Evolutionary conservation across 768 basidiomycete genomes (phyloP).

Genomic region (Scleroderma bovista): DNA sequence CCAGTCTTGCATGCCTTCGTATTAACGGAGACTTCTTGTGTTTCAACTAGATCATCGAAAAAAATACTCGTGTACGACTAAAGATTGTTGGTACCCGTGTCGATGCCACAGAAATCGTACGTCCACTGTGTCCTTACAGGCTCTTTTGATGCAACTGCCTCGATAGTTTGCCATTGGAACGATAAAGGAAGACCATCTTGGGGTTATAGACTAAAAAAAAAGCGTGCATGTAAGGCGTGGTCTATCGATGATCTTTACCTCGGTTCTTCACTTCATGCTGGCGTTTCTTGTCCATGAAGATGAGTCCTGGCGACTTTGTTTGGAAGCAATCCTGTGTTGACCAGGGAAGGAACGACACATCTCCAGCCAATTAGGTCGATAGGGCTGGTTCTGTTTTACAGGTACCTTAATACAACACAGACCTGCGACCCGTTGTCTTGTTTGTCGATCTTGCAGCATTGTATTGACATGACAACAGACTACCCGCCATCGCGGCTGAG

Average conservation of each 20-base stretch:
- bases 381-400: no score
- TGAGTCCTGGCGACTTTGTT: no score
- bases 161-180: constrained; percentile 91
- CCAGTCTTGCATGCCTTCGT: not conserved
- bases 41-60: constrained; percentile 72
- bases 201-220: constrained; percentile 67
- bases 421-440: no score
- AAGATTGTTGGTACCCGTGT: constrained; percentile 99
- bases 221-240: not conserved
- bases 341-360: no score
- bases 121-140: constrained; percentile 25
- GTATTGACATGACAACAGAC: no score
- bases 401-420: no score
- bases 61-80: constrained; percentile 85
- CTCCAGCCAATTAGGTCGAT: no score
- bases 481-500: no score
- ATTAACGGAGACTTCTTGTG: not conserved
- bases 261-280: not conserved
- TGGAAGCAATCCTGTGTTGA: no score
- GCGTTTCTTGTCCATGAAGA: not conserved
- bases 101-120: constrained; percentile 94
- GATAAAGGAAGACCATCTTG: constrained; percentile 97
- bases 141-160: constrained; percentile 2
- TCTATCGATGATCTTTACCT: not conserved
- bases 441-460: no score